Evolutionary conservation across 2,329 filamentous ascomycete species (phyloP).

Genomic region (Colletotrichum sp.): DNA sequence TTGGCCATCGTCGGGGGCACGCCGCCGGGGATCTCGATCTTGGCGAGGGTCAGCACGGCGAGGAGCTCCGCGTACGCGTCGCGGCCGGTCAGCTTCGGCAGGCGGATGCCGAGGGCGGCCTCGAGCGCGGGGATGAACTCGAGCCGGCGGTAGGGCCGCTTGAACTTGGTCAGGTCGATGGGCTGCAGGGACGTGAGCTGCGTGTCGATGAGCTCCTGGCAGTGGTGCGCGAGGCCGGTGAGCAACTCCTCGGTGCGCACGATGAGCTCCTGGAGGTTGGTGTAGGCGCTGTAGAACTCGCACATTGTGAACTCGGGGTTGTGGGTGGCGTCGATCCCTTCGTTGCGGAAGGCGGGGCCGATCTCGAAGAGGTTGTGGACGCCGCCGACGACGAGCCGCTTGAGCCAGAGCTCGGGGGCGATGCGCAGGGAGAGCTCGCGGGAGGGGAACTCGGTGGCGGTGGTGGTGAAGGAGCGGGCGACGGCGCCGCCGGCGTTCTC

Average conservation of each 20-base stretch:
- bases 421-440: slow-evolving; percentile 81
- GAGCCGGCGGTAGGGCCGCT: slow-evolving; percentile 67
- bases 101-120: slow-evolving; percentile 62
- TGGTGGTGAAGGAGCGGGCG: slow-evolving; percentile 85
- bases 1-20: slow-evolving; percentile 64
- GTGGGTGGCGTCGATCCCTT: slow-evolving; percentile 88
- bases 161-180: slow-evolving; percentile 53
- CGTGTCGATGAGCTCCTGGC: slow-evolving; percentile 48
- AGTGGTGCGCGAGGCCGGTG: slow-evolving; percentile 59
- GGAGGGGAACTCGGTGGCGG: slow-evolving; percentile 76
- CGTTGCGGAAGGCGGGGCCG: slow-evolving; percentile 90
- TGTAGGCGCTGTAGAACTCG: slow-evolving; percentile 93
- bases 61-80: slow-evolving; percentile 66
- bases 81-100: slow-evolving; percentile 66
- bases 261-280: slow-evolving; percentile 78
- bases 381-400: slow-evolving; percentile 87
- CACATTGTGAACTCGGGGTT: slow-evolving; percentile 98
- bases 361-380: slow-evolving; percentile 93
- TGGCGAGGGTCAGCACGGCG: slow-evolving; percentile 58
- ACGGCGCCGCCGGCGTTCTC: slow-evolving; percentile 84
- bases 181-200: slow-evolving; percentile 51
- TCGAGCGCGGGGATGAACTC: slow-evolving; percentile 87
- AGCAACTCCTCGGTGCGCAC: slow-evolving; percentile 76
- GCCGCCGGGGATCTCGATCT: slow-evolving; percentile 66
- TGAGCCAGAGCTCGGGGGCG: slow-evolving; percentile 94